Evolutionary conservation across 371 early-diverging fungal genomes (phyloP).

Genomic region (Entomophthora muscae): DNA sequence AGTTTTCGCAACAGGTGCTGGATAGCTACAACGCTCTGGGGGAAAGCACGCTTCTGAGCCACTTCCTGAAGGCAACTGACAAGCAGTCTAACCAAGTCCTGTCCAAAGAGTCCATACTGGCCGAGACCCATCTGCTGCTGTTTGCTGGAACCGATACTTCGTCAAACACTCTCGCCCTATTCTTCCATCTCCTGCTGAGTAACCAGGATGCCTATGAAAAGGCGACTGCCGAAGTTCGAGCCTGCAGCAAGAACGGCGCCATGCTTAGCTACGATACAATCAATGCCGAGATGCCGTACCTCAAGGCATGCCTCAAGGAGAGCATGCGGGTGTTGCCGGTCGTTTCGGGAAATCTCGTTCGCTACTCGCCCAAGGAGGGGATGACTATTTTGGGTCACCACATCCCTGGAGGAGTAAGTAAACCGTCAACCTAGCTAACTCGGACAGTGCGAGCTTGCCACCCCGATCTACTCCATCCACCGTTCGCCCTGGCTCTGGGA

Average conservation of each 20-base stretch:
- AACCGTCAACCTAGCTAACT: background rate
- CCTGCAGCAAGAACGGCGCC: background rate
- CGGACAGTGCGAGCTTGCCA: background rate
- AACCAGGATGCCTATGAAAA: background rate
- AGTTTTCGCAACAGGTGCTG: background rate
- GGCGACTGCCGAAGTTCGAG: background rate
- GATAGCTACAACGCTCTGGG: background rate
- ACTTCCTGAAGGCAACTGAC: background rate
- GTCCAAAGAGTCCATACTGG: background rate
- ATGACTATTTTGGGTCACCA: background rate
- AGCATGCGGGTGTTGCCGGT: background rate
- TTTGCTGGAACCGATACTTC: background rate
- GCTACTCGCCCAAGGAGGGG: background rate
- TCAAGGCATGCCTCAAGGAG: background rate
- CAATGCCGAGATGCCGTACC: background rate
- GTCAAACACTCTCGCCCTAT: background rate
- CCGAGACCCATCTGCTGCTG: background rate
- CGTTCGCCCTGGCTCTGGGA: background rate
- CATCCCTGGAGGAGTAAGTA: background rate
- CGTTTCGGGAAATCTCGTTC: background rate
- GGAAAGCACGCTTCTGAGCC: background rate
- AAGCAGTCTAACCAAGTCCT: background rate
- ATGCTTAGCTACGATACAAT: background rate
- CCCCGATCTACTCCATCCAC: background rate
- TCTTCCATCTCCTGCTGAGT: background rate